Percentiles rank a stretch among this genome's conserved stretches.
phyloP scores from a whole-genome alignment of 2,329 filamentous ascomycete species.

The Penicillium sp. region DNA sequence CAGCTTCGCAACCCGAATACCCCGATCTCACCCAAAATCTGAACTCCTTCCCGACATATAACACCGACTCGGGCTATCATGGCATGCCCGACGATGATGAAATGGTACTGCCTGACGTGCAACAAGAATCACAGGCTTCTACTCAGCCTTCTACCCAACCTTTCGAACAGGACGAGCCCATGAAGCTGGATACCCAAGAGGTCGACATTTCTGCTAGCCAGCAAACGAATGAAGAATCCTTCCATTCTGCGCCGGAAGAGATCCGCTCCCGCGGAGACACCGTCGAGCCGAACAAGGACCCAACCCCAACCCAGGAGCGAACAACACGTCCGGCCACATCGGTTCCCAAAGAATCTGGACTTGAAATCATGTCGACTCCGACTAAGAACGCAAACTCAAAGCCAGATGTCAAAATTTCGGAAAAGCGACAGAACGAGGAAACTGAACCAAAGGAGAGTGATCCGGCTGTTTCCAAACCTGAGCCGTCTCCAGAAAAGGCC shows the following conservation, averaged over 20 bases:
- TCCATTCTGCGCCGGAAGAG: conserved; percentile 48
- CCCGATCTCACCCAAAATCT: conserved; percentile 33
- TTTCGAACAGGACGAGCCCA: conserved; percentile 29
- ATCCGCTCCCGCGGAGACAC: conserved; percentile 35
- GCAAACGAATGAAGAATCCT: conserved; percentile 46
- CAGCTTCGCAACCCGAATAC: conserved; percentile 27
- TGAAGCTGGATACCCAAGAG: conserved; percentile 13
- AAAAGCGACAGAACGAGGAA: conserved; percentile 3
- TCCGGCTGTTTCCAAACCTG: conserved; percentile 10
- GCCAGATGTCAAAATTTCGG: neutral
- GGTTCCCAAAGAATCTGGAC: neutral
- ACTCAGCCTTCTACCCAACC: conserved; percentile 36
- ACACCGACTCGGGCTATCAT: conserved; percentile 50
- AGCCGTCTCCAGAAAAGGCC: conserved; percentile 19
- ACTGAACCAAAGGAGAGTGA: conserved; percentile 10
- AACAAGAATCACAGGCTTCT: conserved; percentile 32
- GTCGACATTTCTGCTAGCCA: conserved; percentile 31
- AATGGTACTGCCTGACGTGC: conserved; percentile 34
- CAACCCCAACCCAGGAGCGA: conserved; percentile 22
- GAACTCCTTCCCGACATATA: conserved; percentile 42
- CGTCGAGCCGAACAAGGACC: conserved; percentile 38
- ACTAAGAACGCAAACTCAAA: conserved; percentile 8
- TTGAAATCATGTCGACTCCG: conserved; percentile 1
- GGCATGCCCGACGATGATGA: conserved; percentile 45
- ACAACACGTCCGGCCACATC: conserved; percentile 7